A percentile compares a stretch with the other conserved stretches of the same genome.
Conservation (phyloP, 768 basidiomycete genomes). For the Termitomyces sp. region DNA sequence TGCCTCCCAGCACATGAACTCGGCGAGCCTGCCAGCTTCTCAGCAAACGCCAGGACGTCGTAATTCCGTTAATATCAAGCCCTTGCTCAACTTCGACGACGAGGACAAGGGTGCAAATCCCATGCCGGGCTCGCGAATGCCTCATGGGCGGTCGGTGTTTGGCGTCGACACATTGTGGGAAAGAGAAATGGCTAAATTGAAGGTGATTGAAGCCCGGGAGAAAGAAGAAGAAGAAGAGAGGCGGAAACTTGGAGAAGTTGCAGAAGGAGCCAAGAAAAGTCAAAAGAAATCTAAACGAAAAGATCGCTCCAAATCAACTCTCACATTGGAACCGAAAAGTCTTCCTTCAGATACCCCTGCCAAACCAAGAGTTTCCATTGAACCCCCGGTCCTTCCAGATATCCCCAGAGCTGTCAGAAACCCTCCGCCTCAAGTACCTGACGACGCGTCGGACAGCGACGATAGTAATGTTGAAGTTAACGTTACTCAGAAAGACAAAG, state of each 20-base stretch:
- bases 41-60: constrained; percentile 38
- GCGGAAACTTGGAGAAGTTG: constrained; percentile 40
- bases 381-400: constrained; percentile 43
- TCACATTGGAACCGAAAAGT: constrained; percentile 2
- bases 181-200: constrained; percentile 77
- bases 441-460: constrained; percentile 54
- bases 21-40: constrained; percentile 37
- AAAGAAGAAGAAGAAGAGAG: constrained; percentile 53
- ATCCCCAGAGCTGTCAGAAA: constrained; percentile 36
- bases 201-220: constrained; percentile 72
- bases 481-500: constrained; percentile 7
- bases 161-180: constrained; percentile 95
- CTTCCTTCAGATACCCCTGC: constrained; percentile 11
- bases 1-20: constrained; percentile 38
- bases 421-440: constrained; percentile 33
- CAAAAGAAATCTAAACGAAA: constrained; percentile 47
- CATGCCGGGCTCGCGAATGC: constrained; percentile 21
- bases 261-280: constrained; percentile 44
- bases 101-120: constrained; percentile 33
- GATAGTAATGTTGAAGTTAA: constrained; percentile 35
- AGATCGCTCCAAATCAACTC: constrained; percentile 22
- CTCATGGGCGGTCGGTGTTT: constrained; percentile 75
- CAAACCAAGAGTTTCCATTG: constrained; percentile 29
- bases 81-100: constrained; percentile 65
- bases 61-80: constrained; percentile 52